Evolutionary conservation across 139 green algal genomes (phyloP).

Genomic region (Chlorella sp.): DNA sequence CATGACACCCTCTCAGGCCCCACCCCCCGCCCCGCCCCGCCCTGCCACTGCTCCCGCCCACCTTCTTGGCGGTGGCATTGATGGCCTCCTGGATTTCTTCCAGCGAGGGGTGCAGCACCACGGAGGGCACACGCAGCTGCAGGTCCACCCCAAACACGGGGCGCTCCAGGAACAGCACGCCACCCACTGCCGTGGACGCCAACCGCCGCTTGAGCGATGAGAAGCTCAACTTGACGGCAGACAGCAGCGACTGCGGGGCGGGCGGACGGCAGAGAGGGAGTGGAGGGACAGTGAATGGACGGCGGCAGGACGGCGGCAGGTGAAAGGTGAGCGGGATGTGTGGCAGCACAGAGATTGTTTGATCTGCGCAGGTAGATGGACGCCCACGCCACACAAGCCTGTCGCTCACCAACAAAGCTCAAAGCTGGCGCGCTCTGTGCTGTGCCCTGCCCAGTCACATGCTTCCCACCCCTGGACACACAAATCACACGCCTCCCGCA

Average conservation of each 20-base stretch:
- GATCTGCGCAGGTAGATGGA: no score
- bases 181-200: conserved; percentile 48
- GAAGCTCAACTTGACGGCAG: conserved; percentile 72
- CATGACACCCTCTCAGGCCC: not conserved
- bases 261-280: not conserved
- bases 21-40: not conserved
- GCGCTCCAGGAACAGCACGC: conserved; percentile 54
- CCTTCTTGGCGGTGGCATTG: conserved; percentile 81
- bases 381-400: no score
- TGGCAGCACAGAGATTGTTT: no score
- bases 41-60: conserved; percentile 1
- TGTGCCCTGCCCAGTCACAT: no score
- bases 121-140: conserved; percentile 87
- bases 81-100: conserved; percentile 90
- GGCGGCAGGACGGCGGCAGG: not conserved
- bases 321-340: not conserved
- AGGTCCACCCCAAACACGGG: conserved; percentile 85
- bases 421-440: no score
- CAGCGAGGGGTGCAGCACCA: conserved; percentile 84
- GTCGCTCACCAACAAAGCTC: no score
- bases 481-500: no score
- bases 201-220: conserved; percentile 82
- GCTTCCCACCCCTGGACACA: no score
- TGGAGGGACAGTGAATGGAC: not conserved
- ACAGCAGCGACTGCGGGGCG: conserved; percentile 10